These are phyloP conservation scores for Protea cynaroides DNA, from an alignment of 164 flowering plant species.

Conservation along the genomic window DNA sequence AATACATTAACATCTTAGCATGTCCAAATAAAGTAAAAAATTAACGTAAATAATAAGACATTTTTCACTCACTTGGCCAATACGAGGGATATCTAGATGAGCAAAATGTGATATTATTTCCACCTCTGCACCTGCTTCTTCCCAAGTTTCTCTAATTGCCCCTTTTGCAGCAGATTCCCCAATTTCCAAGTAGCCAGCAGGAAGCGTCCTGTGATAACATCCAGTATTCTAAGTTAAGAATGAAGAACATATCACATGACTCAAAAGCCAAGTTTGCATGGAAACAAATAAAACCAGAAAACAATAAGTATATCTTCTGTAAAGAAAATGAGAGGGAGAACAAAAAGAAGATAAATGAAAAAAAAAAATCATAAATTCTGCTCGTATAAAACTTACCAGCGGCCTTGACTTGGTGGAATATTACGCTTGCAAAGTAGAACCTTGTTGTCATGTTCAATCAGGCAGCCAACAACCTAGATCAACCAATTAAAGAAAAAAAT, in stretches of 20 bases:
- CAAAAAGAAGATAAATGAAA: too few relatives aligned
- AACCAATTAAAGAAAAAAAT: neutral
- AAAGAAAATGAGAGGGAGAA: too few relatives aligned
- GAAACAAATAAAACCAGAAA: neutral
- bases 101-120: constrained; percentile 82
- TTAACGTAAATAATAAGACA: neutral
- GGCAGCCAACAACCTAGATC: constrained; percentile 25
- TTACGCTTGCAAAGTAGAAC: constrained; percentile 84
- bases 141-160: constrained; percentile 89
- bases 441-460: constrained; percentile 80
- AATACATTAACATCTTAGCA: constrained; percentile 5
- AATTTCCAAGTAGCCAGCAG: constrained; percentile 96
- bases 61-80: constrained; percentile 67
- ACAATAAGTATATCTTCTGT: too few relatives aligned
- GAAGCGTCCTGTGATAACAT: constrained; percentile 74
- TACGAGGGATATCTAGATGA: constrained; percentile 87
- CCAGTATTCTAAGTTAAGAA: neutral
- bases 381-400: constrained; percentile 52
- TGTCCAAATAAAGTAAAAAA: constrained; percentile 4
- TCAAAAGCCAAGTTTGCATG: neutral
- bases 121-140: constrained; percentile 92
- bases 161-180: constrained; percentile 97
- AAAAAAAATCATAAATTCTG: too few relatives aligned
- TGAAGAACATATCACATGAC: neutral
- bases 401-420: constrained; percentile 86